These are phyloP conservation scores for Flaveria floridana DNA, from an alignment of 140 eudicot genomes.

Conservation along the genomic window DNA sequence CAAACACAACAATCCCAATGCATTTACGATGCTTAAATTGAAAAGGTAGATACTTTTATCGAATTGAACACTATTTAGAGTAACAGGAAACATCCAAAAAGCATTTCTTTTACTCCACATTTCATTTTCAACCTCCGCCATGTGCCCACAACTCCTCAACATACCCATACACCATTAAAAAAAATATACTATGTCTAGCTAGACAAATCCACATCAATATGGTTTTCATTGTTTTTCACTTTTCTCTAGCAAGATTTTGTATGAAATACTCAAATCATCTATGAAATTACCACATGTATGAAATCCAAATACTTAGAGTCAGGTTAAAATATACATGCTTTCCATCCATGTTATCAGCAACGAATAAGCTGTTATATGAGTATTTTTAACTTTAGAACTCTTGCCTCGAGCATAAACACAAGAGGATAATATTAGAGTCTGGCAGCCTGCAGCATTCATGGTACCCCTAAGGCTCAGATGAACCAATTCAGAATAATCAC, in stretches of 20 bases:
- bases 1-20: conserved; percentile 17
- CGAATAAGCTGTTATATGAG: conserved; percentile 1
- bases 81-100: conserved; percentile 21
- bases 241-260: background rate
- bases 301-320: conserved; percentile 4
- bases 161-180: conserved; percentile 21
- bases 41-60: conserved; percentile 24
- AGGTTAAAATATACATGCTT: background rate
- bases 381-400: conserved; percentile 5
- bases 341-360: conserved; percentile 13
- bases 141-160: conserved; percentile 27
- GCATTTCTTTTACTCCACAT: conserved; percentile 22
- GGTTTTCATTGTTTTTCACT: background rate
- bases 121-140: conserved; percentile 27
- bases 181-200: background rate
- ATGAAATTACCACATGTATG: background rate
- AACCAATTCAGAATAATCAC: background rate
- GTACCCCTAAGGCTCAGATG: background rate
- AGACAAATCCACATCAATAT: conserved; percentile 12
- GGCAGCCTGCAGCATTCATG: background rate
- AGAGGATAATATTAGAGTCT: no score
- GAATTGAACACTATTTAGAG: conserved; percentile 8
- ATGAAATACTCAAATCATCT: background rate
- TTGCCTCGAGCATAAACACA: background rate
- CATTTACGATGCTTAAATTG: conserved; percentile 17